phyloP scores from a whole-genome alignment of 83 land plant genomes.

The Larix sibirica region DNA sequence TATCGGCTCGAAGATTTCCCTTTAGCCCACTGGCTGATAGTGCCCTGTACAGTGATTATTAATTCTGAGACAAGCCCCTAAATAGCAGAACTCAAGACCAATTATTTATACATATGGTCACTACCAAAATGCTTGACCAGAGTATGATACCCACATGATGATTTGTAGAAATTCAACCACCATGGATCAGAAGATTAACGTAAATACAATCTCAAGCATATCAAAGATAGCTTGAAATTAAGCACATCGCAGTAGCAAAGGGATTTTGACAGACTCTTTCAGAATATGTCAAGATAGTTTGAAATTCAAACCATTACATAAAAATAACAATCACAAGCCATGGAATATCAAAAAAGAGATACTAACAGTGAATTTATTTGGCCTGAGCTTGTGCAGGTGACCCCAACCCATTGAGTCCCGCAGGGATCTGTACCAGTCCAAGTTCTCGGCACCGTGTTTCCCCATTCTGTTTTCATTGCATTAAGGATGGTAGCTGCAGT shows the following conservation, averaged over 20 bases:
- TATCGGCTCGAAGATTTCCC: background rate
- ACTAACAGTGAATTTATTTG: background rate
- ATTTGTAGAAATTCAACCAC: too few relatives aligned
- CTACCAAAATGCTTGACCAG: too few relatives aligned
- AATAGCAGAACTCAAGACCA: background rate
- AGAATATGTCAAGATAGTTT: background rate
- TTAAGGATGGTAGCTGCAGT: background rate
- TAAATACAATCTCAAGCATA: background rate
- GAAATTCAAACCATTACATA: background rate
- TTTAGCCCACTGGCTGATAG: background rate
- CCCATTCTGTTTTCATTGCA: background rate
- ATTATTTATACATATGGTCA: too few relatives aligned
- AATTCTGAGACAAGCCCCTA: too few relatives aligned
- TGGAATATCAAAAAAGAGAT: background rate
- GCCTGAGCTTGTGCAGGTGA: background rate
- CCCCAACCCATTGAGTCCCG: background rate
- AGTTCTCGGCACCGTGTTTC: background rate
- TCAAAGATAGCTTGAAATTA: background rate
- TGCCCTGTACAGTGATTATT: background rate
- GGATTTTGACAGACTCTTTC: too few relatives aligned
- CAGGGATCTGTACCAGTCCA: background rate
- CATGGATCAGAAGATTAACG: too few relatives aligned
- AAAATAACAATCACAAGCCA: background rate
- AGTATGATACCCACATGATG: too few relatives aligned
- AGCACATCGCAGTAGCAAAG: too few relatives aligned